A percentile compares a stretch with the other conserved stretches of the same genome.
Evolutionary conservation across 352 stramenopile genomes (phyloP).

Genomic region (Phytophthora tubulina): DNA sequence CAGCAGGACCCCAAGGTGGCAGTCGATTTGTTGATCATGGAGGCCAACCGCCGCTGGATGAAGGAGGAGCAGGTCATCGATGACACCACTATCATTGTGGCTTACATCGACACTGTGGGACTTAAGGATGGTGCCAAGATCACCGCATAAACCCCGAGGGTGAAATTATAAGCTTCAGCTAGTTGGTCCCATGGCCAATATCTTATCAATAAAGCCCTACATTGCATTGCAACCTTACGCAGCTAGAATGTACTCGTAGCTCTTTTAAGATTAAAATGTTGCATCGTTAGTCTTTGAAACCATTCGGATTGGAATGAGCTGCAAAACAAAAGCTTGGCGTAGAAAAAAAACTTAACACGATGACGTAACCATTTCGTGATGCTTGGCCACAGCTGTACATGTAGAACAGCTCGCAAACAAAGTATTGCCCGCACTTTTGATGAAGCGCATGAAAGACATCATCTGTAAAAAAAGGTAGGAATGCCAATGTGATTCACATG

Average conservation of each 20-base stretch:
- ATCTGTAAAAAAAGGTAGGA: not conserved
- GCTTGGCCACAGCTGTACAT: no score
- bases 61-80: conserved; percentile 99
- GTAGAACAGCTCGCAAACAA: no score
- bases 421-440: conserved; percentile 21
- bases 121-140: conserved; percentile 16
- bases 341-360: no score
- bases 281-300: no score
- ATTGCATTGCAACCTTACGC: no score
- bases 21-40: conserved; percentile 95
- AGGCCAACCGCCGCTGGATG: conserved; percentile 98
- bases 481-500: conserved; percentile 13
- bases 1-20: conserved; percentile 84
- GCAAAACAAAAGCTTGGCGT: no score
- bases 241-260: not conserved
- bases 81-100: conserved; percentile 98
- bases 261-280: no score
- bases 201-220: not conserved
- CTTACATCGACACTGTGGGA: conserved; percentile 88
- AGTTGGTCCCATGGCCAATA: conserved; percentile 1
- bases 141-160: conserved; percentile 13
- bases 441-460: not conserved
- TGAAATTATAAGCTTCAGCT: conserved; percentile 22
- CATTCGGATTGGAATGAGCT: no score
- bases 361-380: no score